Percentiles rank a stretch among this genome's conserved stretches.
Conservation (phyloP, 306 rosid genomes). For the Argentina anserina region DNA sequence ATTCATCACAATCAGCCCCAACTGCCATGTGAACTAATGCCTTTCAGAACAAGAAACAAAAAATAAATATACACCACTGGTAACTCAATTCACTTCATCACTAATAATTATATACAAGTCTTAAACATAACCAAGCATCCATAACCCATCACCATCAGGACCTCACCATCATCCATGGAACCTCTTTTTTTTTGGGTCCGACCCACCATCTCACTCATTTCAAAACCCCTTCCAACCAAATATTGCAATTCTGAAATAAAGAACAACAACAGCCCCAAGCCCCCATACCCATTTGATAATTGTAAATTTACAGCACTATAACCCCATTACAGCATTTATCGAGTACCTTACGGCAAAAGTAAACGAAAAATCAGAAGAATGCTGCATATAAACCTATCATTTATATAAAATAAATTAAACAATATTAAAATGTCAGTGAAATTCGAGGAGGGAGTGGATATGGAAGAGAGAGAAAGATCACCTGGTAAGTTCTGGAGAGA, state of each 20-base stretch:
- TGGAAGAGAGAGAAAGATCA: slow-evolving; percentile 1
- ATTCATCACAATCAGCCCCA: not conserved
- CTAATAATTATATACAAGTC: not conserved
- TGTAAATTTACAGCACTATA: not conserved
- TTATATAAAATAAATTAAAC: not conserved
- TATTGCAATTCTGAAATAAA: not conserved
- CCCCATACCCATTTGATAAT: not conserved
- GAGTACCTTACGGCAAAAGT: not conserved
- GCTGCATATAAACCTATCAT: not conserved
- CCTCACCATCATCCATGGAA: not conserved
- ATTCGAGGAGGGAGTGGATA: not conserved
- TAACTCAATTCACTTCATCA: not conserved
- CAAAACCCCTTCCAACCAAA: not conserved
- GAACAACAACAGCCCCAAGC: not conserved
- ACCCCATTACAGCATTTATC: not conserved
- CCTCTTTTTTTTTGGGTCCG: not conserved
- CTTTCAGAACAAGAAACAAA: not conserved
- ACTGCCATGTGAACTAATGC: slow-evolving; percentile 3
- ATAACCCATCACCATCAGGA: not conserved
- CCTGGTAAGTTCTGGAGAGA: slow-evolving; percentile 1
- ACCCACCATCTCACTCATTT: not conserved
- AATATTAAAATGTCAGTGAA: not conserved
- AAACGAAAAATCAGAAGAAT: not conserved
- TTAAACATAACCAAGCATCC: not conserved
- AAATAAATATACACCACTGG: not conserved